A percentile compares a stretch with the other conserved stretches of the same genome.
phyloP scores from a whole-genome alignment of 2,329 filamentous ascomycete genomes.

The Diaporthe citriasiana region DNA sequence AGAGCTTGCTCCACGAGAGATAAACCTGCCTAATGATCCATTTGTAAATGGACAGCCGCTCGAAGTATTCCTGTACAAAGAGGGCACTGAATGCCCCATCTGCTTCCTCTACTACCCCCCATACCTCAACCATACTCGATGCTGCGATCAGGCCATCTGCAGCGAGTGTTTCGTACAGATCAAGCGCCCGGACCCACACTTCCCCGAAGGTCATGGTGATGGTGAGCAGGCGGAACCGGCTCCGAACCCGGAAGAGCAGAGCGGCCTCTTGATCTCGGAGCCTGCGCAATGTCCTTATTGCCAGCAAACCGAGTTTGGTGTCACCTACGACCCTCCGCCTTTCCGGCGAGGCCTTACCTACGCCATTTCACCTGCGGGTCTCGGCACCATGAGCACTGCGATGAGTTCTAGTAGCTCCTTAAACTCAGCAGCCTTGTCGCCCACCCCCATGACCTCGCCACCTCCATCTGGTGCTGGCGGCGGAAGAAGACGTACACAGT shows the following conservation, averaged over 20 bases:
- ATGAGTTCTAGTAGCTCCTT: slow-evolving; percentile 91
- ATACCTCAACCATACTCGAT: slow-evolving; percentile 93
- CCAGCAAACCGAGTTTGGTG: slow-evolving; percentile 92
- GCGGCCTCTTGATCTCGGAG: slow-evolving; percentile 85
- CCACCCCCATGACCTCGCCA: slow-evolving; percentile 52
- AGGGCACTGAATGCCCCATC: slow-evolving; percentile 91
- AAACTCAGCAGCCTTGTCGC: slow-evolving; percentile 66
- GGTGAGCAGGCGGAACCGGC: slow-evolving; percentile 57
- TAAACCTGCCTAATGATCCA: slow-evolving; percentile 84
- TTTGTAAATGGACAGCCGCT: slow-evolving; percentile 95
- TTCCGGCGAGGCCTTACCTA: slow-evolving; percentile 89
- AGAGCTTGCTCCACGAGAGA: slow-evolving; percentile 82
- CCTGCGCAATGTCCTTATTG: slow-evolving; percentile 95
- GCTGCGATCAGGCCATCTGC: slow-evolving; percentile 96
- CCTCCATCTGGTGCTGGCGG: slow-evolving; percentile 52
- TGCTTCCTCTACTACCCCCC: slow-evolving; percentile 97
- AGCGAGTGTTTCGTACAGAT: slow-evolving; percentile 99
- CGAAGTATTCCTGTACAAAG: slow-evolving; percentile 94
- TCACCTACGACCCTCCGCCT: slow-evolving; percentile 92
- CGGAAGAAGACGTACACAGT: slow-evolving; percentile 65
- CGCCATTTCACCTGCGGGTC: slow-evolving; percentile 62
- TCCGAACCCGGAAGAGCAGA: slow-evolving; percentile 63
- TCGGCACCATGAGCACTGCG: slow-evolving; percentile 72
- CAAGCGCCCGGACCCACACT: slow-evolving; percentile 91
- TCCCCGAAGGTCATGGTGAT: slow-evolving; percentile 81